Percentiles rank a stretch among this genome's conserved stretches.
phyloP scores from a whole-genome alignment of 495 filamentous ascomycete species.

The Cryomyces minteri region DNA sequence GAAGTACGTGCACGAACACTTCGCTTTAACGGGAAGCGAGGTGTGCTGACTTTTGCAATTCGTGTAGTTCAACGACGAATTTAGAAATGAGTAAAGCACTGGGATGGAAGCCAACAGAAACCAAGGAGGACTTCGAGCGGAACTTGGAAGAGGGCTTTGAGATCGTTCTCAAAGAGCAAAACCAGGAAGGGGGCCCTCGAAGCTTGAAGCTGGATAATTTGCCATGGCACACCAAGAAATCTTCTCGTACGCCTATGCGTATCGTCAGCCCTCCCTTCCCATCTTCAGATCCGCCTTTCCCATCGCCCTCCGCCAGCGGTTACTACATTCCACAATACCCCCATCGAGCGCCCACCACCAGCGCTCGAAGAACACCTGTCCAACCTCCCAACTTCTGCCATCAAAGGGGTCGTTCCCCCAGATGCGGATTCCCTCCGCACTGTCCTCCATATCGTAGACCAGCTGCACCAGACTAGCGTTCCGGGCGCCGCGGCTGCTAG shows the following conservation, averaged over 20 bases:
- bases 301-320: slow-evolving; percentile 17
- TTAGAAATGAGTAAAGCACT: slow-evolving; percentile 14
- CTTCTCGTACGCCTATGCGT: too few species aligned
- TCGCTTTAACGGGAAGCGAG: too few species aligned
- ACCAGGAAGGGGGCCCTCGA: too few species aligned
- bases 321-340: slow-evolving; percentile 22
- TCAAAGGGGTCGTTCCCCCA: slow-evolving; percentile 21
- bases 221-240: too few species aligned
- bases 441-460: slow-evolving; percentile 30
- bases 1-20: slow-evolving; percentile 18
- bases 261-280: too few species aligned
- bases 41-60: too few species aligned
- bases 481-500: slow-evolving; percentile 19
- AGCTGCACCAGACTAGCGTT: slow-evolving; percentile 21
- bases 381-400: slow-evolving; percentile 26
- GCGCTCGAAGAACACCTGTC: slow-evolving; percentile 26
- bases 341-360: slow-evolving; percentile 35
- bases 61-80: too few species aligned
- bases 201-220: too few species aligned
- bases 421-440: slow-evolving; percentile 24
- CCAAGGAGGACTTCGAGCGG: slow-evolving; percentile 4
- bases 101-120: slow-evolving; percentile 25
- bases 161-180: neutral
- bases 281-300: too few species aligned
- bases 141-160: slow-evolving; percentile 2